phyloP scores from a whole-genome alignment of 305 asterid species.

The Stenogyne calaminthoides region DNA sequence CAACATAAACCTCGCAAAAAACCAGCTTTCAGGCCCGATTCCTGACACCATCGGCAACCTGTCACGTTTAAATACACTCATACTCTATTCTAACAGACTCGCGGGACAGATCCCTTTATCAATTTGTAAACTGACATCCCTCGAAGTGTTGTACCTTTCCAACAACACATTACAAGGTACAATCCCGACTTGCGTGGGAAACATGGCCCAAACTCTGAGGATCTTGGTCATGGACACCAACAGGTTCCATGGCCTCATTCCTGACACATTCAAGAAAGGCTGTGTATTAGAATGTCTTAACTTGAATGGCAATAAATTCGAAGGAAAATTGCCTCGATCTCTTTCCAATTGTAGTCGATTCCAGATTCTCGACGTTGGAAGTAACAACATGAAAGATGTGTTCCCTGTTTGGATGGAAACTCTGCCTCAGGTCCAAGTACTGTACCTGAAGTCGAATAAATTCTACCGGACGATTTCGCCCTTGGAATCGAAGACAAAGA shows the following conservation, averaged over 20 bases:
- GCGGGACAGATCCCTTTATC: slow-evolving; percentile 7
- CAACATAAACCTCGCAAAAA: not conserved
- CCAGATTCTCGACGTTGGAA: slow-evolving; percentile 13
- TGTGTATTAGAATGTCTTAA: not conserved
- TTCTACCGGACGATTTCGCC: slow-evolving; percentile 17
- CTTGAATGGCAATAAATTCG: slow-evolving; percentile 18
- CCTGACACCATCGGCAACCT: not conserved
- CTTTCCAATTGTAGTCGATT: slow-evolving; percentile 1
- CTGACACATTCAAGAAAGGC: not conserved
- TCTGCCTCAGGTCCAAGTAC: slow-evolving; percentile 14
- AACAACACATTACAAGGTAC: slow-evolving; percentile 11
- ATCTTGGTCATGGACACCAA: slow-evolving; percentile 15
- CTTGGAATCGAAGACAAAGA: not conserved
- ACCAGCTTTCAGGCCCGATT: slow-evolving; percentile 6
- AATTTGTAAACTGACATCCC: slow-evolving; percentile 17
- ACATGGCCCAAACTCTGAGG: slow-evolving; percentile 7
- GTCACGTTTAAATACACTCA: not conserved
- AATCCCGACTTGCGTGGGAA: slow-evolving; percentile 21
- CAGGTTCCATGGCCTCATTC: not conserved
- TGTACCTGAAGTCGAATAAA: slow-evolving; percentile 4
- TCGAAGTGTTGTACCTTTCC: slow-evolving; percentile 12
- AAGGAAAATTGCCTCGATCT: slow-evolving; percentile 27
- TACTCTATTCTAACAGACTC: slow-evolving; percentile 5
- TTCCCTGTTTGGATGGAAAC: slow-evolving; percentile 29
- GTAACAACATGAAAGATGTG: not conserved